Evolutionary conservation across 768 basidiomycete genomes (phyloP), one percentile per base, ranked within the genome.

Genomic region (Boletus barrowsii): DNA sequence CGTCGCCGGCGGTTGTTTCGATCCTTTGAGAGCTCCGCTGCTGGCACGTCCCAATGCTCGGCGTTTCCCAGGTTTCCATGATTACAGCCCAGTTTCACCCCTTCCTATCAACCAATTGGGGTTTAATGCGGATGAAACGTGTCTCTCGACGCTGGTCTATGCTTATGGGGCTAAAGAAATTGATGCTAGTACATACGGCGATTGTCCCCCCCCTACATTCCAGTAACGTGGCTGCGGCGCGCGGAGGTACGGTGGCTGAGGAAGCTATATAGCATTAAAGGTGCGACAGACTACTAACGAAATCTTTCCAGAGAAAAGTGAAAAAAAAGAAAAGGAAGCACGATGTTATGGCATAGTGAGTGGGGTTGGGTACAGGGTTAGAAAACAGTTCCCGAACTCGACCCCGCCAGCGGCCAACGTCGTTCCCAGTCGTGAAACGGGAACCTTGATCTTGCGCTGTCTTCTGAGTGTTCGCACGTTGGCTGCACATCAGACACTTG

Each of bases 71-170:
- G 18, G 64, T 59, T 62, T 60, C 62, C 58, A 56, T 53, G 58
- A 42, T 44, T 17, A 54, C 61, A 18, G 51, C 30, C 30, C 39
- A 24, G 57, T 59, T 58, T 64, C 65, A 59, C 41, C 42, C 26
- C 53, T 51, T 51, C 32, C 43, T 55, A 49, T 59, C 58, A 43
- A 26, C 47, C 53, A 22, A 57, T 61, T 56, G 44, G 62, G 57
- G 49, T 43, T 55, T 64, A 57, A 47, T 62, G 60, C 60, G 65
- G 60, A 39, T 62, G 57, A 68, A 69, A 59, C 66, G 55, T 56
- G 59, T 65, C 54, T 17, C 36, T 57, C 57, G 43, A 40, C 39
- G 53, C 24, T 54, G 57, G 26, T 39, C 40, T 51, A 55, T 47
- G 47, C 55, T 45, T 49, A 46, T 37, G 47, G 62, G 17, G 43